phyloP scores from a whole-genome alignment of 129 eudicot genomes.

The Flaveria linearis region DNA sequence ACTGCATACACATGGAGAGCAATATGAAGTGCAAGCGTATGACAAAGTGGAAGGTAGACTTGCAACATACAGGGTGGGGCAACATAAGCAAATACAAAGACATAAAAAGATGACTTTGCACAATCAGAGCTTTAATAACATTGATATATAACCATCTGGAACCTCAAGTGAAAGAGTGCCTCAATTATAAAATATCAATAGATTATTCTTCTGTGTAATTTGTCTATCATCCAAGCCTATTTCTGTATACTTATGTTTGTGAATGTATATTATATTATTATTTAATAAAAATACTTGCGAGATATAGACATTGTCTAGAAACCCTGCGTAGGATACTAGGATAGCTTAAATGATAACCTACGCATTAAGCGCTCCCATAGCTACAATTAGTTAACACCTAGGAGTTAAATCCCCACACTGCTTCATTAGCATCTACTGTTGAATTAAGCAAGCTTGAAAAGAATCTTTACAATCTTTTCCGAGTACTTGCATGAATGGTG shows the following conservation, averaged over 20 bases:
- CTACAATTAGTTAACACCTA: background rate
- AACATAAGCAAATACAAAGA: background rate
- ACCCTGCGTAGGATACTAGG: background rate
- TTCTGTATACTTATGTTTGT: background rate
- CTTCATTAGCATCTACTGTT: background rate
- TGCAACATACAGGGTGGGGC: background rate
- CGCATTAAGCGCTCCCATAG: background rate
- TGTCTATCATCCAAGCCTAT: background rate
- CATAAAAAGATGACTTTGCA: background rate
- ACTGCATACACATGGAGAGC: background rate
- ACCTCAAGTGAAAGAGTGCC: background rate
- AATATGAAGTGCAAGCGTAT: background rate
- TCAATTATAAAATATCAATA: too few relatives aligned
- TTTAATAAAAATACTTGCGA: background rate
- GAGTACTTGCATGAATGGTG: background rate
- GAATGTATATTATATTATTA: background rate
- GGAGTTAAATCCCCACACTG: background rate
- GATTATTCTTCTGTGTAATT: background rate
- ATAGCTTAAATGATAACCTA: background rate
- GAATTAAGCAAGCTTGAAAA: background rate
- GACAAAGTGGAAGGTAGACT: background rate
- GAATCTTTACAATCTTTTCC: background rate
- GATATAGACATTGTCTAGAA: background rate
- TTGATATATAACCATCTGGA: background rate
- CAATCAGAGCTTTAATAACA: background rate